Evolutionary conservation across 176 grass and related monocot genomes (phyloP), one percentile per base, ranked within the genome.

Genomic region (Triticum monococcum): DNA sequence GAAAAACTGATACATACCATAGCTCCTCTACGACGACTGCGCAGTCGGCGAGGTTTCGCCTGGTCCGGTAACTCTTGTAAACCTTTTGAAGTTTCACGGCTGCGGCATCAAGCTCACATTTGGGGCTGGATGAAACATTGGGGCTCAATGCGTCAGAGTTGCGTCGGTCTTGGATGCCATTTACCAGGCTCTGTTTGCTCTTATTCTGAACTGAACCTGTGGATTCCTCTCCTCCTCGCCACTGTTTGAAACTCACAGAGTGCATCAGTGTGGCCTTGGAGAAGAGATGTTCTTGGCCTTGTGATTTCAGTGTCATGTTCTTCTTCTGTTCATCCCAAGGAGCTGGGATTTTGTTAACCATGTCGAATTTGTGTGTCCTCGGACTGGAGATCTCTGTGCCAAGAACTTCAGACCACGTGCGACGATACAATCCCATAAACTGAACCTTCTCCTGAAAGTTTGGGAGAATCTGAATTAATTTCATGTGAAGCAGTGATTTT

Each of bases 21-120:
- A 99, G 90, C 93, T 99, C 97, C 85, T 99, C 97, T n/a, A 90
- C 64, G 26, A 99, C 89, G 16, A 97, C 95, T 18, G 95, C 95
- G 25, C 95, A 97, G 37, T 97, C 95, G 7, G 95, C 95, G 17
- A 97, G 92, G 79, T 91, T 94, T 80, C 95, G 80, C 82, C 95
- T 73, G 26, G 95, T 94, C 31, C 95, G 77, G 81, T 97, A 94
- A 71, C 95, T 94, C 88, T 97, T 97, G 92, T 97, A 97, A 62
- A 97, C 92, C 75, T 94, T 97, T 88, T 97, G 95, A 8, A 97
- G 79, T 73, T 92, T 97, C 41, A 97, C 81, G 1, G 95, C 95
- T 57, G 95, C 95, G 2, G 88, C 92, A 12, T 97, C 81, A 28
- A 92, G 88, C 81, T 97, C 90, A 35, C 65, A 92, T 43, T 83